Conservation (phyloP, 2,329 filamentous ascomycete species). For the Pyricularia pennisetigena region DNA sequence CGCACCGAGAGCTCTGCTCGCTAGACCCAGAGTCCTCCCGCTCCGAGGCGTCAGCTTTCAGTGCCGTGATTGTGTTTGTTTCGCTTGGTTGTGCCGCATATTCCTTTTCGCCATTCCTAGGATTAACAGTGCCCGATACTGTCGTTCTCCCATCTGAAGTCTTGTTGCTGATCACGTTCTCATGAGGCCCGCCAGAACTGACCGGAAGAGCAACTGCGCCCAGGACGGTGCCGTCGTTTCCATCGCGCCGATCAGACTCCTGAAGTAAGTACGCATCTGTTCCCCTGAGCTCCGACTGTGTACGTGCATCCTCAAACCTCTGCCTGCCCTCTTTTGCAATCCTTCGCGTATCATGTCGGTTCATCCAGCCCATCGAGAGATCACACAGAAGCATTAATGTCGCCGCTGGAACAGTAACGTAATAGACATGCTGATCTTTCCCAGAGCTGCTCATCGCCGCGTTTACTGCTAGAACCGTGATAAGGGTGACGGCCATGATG, state of each 20-base stretch:
- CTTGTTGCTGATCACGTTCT: background rate
- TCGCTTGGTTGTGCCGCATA: background rate
- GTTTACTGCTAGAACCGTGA: constrained; percentile 57
- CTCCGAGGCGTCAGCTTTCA: background rate
- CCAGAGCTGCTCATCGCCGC: constrained; percentile 39
- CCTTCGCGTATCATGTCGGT: constrained; percentile 51
- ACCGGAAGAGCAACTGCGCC: background rate
- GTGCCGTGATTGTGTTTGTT: background rate
- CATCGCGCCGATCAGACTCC: background rate
- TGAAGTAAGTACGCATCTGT: background rate
- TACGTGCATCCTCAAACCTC: background rate
- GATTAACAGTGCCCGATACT: background rate
- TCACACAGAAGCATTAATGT: constrained; percentile 62
- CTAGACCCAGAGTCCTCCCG: background rate
- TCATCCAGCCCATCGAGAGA: constrained; percentile 50
- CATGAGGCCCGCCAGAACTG: background rate
- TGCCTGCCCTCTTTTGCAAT: constrained; percentile 43
- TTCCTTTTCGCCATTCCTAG: background rate
- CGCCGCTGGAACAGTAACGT: constrained; percentile 59
- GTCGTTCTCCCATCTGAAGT: background rate
- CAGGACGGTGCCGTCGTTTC: background rate
- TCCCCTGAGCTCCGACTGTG: background rate
- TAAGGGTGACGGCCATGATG: constrained; percentile 57
- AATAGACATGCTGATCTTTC: constrained; percentile 50
- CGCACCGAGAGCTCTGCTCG: background rate